Conservation (phyloP, 768 basidiomycete species). For the Boletales sp. region DNA sequence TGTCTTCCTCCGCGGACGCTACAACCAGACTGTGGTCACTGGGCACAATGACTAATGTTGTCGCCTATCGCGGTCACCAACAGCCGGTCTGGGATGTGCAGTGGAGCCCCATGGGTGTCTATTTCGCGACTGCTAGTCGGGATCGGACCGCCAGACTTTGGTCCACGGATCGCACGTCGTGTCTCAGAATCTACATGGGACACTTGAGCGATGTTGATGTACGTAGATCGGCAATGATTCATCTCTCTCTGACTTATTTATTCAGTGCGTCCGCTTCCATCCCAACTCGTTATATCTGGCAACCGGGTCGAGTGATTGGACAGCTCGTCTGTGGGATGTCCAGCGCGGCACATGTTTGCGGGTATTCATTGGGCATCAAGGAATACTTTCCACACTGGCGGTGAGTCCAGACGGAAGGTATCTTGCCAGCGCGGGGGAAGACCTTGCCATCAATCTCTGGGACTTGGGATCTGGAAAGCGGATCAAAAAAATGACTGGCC, state of each 20-base stretch:
- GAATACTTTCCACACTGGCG: constrained; percentile 78
- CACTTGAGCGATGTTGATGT: constrained; percentile 98
- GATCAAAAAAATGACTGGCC: constrained; percentile 95
- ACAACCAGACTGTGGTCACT: constrained; percentile 92
- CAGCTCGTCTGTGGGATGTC: constrained; percentile 97
- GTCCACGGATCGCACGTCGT: constrained; percentile 88
- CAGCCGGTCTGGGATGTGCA: constrained; percentile 99
- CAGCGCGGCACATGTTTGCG: constrained; percentile 91
- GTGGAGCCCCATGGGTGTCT: constrained; percentile 98
- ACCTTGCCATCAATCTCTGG: constrained; percentile 93
- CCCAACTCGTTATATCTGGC: constrained; percentile 97
- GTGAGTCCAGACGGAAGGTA: constrained; percentile 93
- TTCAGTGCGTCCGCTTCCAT: constrained; percentile 85
- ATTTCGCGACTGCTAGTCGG: constrained; percentile 93
- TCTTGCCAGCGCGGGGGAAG: constrained; percentile 89
- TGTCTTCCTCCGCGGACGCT: constrained; percentile 91
- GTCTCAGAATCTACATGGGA: constrained; percentile 89
- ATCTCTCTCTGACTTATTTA: constrained; percentile 4
- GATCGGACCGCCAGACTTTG: constrained; percentile 94
- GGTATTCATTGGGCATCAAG: constrained; percentile 95
- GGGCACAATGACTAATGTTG: constrained; percentile 90
- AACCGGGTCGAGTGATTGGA: constrained; percentile 95
- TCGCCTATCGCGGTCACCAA: constrained; percentile 92
- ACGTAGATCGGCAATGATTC: constrained; percentile 32
- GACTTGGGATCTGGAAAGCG: constrained; percentile 92